Conservation (phyloP, 1,139 yeast genomes). For the Kluyveromyces sp. region DNA sequence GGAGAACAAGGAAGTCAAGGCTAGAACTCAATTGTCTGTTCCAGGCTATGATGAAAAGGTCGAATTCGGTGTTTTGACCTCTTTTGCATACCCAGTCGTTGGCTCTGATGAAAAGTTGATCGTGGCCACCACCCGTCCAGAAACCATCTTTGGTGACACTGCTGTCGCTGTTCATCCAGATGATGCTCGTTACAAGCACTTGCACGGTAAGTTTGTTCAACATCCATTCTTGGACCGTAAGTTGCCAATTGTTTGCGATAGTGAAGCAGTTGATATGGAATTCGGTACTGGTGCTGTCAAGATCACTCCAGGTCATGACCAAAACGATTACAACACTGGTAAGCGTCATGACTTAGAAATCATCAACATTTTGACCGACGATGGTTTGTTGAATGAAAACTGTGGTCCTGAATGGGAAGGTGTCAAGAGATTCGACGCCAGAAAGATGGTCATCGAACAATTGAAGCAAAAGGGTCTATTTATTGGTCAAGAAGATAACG, state of each 20-base stretch:
- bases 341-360: constrained; percentile 86
- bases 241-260: constrained; percentile 81
- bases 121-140: constrained; percentile 98
- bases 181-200: constrained; percentile 83
- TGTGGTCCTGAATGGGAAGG: constrained; percentile 89
- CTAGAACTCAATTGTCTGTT: constrained; percentile 70
- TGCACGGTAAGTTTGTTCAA: constrained; percentile 84
- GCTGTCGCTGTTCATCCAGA: constrained; percentile 97
- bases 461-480: constrained; percentile 55
- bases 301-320: constrained; percentile 97
- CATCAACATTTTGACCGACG: constrained; percentile 84
- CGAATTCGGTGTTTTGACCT: constrained; percentile 93
- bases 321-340: constrained; percentile 94
- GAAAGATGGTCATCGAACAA: constrained; percentile 73
- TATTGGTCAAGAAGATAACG: constrained; percentile 83
- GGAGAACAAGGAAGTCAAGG: constrained; percentile 81
- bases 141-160: constrained; percentile 95
- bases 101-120: constrained; percentile 80
- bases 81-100: constrained; percentile 85
- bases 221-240: constrained; percentile 87
- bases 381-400: constrained; percentile 81
- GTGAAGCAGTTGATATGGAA: constrained; percentile 97
- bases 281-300: constrained; percentile 99
- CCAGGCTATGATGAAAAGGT: constrained; percentile 88
- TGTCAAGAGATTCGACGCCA: constrained; percentile 89